These are phyloP conservation scores for Sordariomycetes sp. DNA, from an alignment of 2,329 filamentous ascomycete species.

Conservation along the genomic window DNA sequence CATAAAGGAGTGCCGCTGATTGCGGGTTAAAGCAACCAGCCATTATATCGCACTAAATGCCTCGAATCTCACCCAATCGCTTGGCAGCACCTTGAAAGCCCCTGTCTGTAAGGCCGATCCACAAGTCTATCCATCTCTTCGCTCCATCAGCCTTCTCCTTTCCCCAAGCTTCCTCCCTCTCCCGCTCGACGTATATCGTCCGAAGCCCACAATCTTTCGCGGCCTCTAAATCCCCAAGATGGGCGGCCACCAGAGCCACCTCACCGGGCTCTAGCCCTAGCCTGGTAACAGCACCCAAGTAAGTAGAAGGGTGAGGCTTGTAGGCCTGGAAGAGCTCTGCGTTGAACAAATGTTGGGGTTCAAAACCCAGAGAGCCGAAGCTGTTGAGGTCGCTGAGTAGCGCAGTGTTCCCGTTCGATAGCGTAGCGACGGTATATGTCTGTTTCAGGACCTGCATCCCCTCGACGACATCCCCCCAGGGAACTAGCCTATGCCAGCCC, in stretches of 20 bases:
- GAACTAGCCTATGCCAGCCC: constrained; percentile 63
- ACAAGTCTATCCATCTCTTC: constrained; percentile 32
- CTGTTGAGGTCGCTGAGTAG: constrained; percentile 57
- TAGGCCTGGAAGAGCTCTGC: constrained; percentile 66
- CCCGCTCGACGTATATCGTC: constrained; percentile 67
- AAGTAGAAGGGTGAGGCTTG: constrained; percentile 62
- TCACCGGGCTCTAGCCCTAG: constrained; percentile 48
- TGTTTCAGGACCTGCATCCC: constrained; percentile 45
- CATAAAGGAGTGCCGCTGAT: too few species aligned
- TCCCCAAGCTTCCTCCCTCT: constrained; percentile 54
- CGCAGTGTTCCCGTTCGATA: constrained; percentile 65
- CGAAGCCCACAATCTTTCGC: constrained; percentile 56
- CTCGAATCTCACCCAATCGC: constrained; percentile 14
- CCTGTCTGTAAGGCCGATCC: constrained; percentile 21
- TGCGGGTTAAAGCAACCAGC: too few species aligned
- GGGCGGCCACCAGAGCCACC: constrained; percentile 71
- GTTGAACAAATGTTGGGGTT: constrained; percentile 50
- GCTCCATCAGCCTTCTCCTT: constrained; percentile 38
- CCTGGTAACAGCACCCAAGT: constrained; percentile 55
- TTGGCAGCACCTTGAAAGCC: constrained; percentile 21
- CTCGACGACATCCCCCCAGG: constrained; percentile 55
- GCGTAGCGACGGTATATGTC: constrained; percentile 48
- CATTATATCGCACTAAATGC: too few species aligned
- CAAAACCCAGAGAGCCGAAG: constrained; percentile 53
- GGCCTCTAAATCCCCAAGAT: constrained; percentile 58